These are phyloP conservation scores for Aspergillus ostianus DNA, from an alignment of 495 filamentous ascomycete genomes.

Conservation along the genomic window DNA sequence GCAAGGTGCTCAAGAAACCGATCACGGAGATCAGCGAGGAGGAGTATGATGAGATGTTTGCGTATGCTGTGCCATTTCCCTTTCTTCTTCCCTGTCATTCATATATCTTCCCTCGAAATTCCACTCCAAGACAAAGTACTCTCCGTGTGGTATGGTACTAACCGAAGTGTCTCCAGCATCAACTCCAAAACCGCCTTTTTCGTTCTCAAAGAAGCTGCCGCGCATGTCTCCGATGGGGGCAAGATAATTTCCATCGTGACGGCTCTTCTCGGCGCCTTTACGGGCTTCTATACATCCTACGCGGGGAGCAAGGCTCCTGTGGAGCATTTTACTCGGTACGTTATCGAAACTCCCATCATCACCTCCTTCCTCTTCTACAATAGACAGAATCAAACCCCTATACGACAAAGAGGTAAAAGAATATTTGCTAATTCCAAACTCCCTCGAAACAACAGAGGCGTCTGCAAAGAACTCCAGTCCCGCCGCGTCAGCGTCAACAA, in stretches of 20 bases:
- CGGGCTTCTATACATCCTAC: conserved; percentile 40
- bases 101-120: too few species aligned
- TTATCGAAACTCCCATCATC: neutral
- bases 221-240: conserved; percentile 32
- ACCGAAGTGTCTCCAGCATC: conserved; percentile 21
- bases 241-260: conserved; percentile 42
- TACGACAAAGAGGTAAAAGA: neutral
- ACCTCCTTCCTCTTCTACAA: too few species aligned
- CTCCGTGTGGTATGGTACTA: too few species aligned
- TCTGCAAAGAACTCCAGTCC: conserved; percentile 38
- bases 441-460: conserved; percentile 18
- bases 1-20: conserved; percentile 45
- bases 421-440: neutral
- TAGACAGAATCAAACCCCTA: too few species aligned
- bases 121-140: too few species aligned
- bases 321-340: conserved; percentile 39
- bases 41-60: conserved; percentile 49
- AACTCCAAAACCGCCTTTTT: conserved; percentile 42
- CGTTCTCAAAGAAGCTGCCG: conserved; percentile 33
- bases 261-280: conserved; percentile 35
- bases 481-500: conserved; percentile 36
- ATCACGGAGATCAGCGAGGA: conserved; percentile 49
- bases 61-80: conserved; percentile 28
- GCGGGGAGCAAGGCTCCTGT: conserved; percentile 40
- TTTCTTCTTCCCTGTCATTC: neutral